Conservation (phyloP, 306 rosid genomes). For the Hippophae rhamnoides region DNA sequence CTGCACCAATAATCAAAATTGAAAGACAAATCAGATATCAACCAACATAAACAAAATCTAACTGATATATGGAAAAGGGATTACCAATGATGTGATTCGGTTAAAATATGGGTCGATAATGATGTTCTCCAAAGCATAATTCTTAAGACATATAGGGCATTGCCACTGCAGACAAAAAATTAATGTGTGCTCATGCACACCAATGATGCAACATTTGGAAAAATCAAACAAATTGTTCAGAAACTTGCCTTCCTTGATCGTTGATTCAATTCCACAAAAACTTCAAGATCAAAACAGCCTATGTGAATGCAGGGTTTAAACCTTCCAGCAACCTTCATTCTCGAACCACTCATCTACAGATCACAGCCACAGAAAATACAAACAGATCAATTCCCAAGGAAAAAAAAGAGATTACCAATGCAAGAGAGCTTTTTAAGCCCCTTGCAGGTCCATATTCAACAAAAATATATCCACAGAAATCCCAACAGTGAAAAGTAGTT, state of each 20-base stretch:
- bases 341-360: constrained; percentile 91
- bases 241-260: constrained; percentile 87
- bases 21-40: not conserved
- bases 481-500: too few species aligned
- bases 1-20: constrained; percentile 30
- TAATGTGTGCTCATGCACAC: constrained; percentile 17
- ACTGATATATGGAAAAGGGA: constrained; percentile 9
- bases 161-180: constrained; percentile 85
- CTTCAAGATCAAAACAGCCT: constrained; percentile 97
- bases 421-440: too few species aligned
- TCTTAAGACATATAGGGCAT: constrained; percentile 89
- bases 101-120: constrained; percentile 91
- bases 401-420: not conserved
- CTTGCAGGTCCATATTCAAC: too few species aligned
- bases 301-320: constrained; percentile 92
- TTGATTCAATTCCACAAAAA: constrained; percentile 92
- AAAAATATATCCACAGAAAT: too few species aligned
- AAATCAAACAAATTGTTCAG: constrained; percentile 7
- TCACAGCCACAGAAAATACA: constrained; percentile 14
- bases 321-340: constrained; percentile 98
- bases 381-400: constrained; percentile 13
- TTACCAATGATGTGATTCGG: constrained; percentile 66
- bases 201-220: constrained; percentile 1
- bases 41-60: not conserved
- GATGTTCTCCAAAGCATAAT: constrained; percentile 78